These are phyloP conservation scores for Boletus pseudo-olivaceus DNA, from an alignment of 768 basidiomycete genomes.

Conservation along the genomic window DNA sequence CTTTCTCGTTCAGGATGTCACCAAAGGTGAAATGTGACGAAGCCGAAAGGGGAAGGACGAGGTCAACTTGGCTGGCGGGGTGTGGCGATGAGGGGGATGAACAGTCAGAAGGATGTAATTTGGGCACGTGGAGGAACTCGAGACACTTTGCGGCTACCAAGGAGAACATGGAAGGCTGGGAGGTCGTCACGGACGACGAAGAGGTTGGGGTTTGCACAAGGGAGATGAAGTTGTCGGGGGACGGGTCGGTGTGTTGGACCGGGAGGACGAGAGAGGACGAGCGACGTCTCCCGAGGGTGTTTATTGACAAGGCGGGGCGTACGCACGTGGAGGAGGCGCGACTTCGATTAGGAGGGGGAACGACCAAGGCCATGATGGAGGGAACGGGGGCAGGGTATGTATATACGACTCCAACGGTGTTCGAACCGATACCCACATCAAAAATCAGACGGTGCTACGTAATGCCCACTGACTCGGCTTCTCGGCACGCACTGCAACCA, in stretches of 20 bases:
- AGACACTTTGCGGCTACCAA: constrained; percentile 49
- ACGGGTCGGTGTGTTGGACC: constrained; percentile 16
- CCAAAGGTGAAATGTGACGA: constrained; percentile 46
- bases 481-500: constrained; percentile 15
- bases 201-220: neutral
- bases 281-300: constrained; percentile 53
- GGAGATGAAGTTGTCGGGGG: neutral
- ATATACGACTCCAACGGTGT: constrained; percentile 6
- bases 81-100: constrained; percentile 47
- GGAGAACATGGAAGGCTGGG: constrained; percentile 47
- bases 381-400: neutral
- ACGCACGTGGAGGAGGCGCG: constrained; percentile 61
- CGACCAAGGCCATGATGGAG: constrained; percentile 28
- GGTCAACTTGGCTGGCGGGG: constrained; percentile 38
- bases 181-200: constrained; percentile 10
- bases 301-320: constrained; percentile 47
- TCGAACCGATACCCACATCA: constrained; percentile 10
- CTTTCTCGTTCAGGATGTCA: constrained; percentile 42
- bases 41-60: constrained; percentile 54
- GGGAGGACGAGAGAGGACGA: constrained; percentile 47
- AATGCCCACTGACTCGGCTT: constrained; percentile 17
- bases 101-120: constrained; percentile 37
- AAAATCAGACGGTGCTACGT: constrained; percentile 22
- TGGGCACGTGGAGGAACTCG: constrained; percentile 48
- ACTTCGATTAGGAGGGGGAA: constrained; percentile 45